These are phyloP conservation scores for Chalciporus pseudorubinellus DNA, from an alignment of 768 basidiomycete genomes.

Conservation along the genomic window DNA sequence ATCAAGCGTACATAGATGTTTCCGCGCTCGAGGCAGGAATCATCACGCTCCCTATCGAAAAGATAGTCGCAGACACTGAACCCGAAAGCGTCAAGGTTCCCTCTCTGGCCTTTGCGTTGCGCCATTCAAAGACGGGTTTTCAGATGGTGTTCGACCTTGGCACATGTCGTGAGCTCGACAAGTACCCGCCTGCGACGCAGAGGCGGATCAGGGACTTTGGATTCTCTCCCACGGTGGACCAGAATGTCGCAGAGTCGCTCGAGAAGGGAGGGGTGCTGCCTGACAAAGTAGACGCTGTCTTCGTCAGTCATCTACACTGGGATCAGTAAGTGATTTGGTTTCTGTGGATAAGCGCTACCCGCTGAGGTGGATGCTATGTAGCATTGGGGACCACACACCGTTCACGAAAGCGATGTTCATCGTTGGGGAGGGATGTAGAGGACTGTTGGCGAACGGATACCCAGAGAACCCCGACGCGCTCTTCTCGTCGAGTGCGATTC, in stretches of 20 bases:
- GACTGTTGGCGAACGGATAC: constrained; percentile 39
- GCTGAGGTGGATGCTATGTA: constrained; percentile 3
- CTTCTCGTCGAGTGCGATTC: constrained; percentile 37
- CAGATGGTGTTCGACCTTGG: constrained; percentile 58
- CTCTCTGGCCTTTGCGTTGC: constrained; percentile 51
- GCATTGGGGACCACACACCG: constrained; percentile 43
- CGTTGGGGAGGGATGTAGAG: constrained; percentile 41
- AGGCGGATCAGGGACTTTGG: constrained; percentile 11
- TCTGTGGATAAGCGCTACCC: neutral
- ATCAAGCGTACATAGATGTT: constrained; percentile 52
- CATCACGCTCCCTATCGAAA: constrained; percentile 38
- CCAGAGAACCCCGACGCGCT: constrained; percentile 38
- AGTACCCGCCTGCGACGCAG: constrained; percentile 36
- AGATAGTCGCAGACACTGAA: constrained; percentile 36
- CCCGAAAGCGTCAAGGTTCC: constrained; percentile 36
- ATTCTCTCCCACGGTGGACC: constrained; percentile 14
- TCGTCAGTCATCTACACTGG: constrained; percentile 54
- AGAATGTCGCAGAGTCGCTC: constrained; percentile 48
- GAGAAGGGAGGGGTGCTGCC: constrained; percentile 47
- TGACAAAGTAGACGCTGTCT: constrained; percentile 42
- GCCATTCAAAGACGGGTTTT: constrained; percentile 40
- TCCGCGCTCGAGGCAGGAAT: constrained; percentile 56
- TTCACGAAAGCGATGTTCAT: constrained; percentile 49
- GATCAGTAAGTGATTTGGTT: constrained; percentile 34
- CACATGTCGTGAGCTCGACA: constrained; percentile 45